phyloP scores from a whole-genome alignment of 2,329 filamentous ascomycete genomes.

The Pseudogymnoascus sp. region DNA sequence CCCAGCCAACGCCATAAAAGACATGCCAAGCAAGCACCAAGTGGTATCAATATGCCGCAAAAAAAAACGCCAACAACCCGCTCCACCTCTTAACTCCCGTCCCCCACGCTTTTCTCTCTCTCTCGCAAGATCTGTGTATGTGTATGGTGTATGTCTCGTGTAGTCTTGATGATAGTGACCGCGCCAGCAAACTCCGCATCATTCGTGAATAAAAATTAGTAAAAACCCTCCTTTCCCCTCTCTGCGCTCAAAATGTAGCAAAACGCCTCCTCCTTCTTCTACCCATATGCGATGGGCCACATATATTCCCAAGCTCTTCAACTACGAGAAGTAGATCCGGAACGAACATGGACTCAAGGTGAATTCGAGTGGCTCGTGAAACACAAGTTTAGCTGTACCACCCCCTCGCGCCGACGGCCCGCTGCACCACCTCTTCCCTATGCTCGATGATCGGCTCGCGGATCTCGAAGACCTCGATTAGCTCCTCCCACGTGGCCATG shows the following conservation, averaged over 20 bases:
- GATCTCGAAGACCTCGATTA: conserved; percentile 70
- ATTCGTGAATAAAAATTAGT: conserved; percentile 7
- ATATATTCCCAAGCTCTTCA: not conserved
- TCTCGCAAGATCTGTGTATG: not conserved
- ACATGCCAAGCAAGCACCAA: not conserved
- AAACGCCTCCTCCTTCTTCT: not conserved
- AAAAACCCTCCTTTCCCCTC: not conserved
- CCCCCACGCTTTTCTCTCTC: not conserved
- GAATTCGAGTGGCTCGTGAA: not conserved
- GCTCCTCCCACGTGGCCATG: conserved; percentile 70
- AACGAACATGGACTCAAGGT: not conserved
- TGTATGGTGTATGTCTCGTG: conserved; percentile 5
- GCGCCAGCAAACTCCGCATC: not conserved
- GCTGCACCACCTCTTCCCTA: conserved; percentile 44
- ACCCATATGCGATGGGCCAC: not conserved
- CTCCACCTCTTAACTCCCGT: not conserved
- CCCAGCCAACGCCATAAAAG: not conserved
- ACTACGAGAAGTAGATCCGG: not conserved
- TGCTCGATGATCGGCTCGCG: conserved; percentile 78
- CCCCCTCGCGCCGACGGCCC: conserved; percentile 10
- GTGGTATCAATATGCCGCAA: conserved; percentile 1
- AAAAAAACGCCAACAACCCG: not conserved
- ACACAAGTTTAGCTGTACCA: conserved; percentile 14
- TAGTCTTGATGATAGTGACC: not conserved
- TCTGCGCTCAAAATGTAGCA: not conserved